Conservation (phyloP, 2,329 filamentous ascomycete genomes). For the Colletotrichum sublineola region DNA sequence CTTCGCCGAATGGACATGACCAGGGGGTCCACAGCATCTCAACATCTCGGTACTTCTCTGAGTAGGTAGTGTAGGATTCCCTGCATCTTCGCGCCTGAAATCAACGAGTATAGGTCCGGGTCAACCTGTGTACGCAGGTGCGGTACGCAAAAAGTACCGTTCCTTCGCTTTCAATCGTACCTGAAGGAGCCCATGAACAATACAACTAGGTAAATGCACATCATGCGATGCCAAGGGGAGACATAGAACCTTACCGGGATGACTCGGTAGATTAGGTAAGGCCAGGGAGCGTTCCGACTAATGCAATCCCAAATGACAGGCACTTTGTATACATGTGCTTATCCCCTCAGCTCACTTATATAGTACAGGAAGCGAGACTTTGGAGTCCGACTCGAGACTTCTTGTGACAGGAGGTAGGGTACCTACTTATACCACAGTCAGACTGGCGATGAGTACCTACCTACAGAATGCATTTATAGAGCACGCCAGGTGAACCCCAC, state of each 20-base stretch:
- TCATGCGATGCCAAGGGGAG: slow-evolving; percentile 29
- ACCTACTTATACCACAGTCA: not conserved
- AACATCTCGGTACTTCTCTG: slow-evolving; percentile 14
- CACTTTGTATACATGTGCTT: slow-evolving; percentile 16
- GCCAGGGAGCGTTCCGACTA: slow-evolving; percentile 39
- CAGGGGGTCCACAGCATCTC: slow-evolving; percentile 23
- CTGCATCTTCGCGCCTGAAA: not conserved
- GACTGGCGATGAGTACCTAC: not conserved
- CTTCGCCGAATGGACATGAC: slow-evolving; percentile 14
- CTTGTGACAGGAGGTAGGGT: not conserved
- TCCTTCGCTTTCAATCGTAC: not conserved
- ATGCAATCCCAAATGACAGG: slow-evolving; percentile 41
- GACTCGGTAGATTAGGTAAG: not conserved
- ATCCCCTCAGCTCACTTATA: not conserved
- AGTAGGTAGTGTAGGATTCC: not conserved
- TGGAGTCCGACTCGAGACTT: no score
- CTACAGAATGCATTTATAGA: not conserved
- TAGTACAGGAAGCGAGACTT: not conserved
- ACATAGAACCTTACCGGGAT: slow-evolving; percentile 20
- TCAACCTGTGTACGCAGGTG: slow-evolving; percentile 20
- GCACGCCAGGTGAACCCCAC: slow-evolving; percentile 8
- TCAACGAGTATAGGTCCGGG: not conserved
- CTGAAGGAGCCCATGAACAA: not conserved
- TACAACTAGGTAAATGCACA: slow-evolving; percentile 10
- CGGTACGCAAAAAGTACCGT: not conserved